Base-by-base conservation (phyloP, 2,329 filamentous ascomycete genomes). In the Aureobasidium sp. region DNA sequence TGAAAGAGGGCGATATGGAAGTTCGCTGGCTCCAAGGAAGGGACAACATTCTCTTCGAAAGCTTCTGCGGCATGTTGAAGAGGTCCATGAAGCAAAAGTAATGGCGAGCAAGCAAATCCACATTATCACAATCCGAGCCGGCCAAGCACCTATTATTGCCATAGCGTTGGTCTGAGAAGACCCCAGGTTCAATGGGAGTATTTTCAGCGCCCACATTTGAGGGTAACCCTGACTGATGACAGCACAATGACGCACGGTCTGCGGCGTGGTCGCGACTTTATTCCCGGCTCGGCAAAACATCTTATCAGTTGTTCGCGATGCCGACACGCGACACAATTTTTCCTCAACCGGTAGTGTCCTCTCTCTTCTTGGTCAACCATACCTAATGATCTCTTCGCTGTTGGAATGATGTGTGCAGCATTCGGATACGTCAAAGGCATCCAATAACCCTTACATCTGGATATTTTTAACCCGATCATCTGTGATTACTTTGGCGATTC, bases 31-130 rank as follows among this genome's bases (percentile, higher is more conserved):
- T 90, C 0, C 86, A 90, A 68, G 93, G 94, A 0, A 78, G 80
- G 6, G 89, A 96, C 66, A 78, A 82, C 20, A 80, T 86, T 0
- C 70, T 94, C 0, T 96, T 93, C 73, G 89, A 95, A 75, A 97
- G 92, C 71, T 91, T 99, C 65, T 88, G 86, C 64, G 91, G 90
- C 0, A 91, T 92, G 78, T 66, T 95, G 48, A 89, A 86, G 72
- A 78, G 82, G 39, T 55, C 63, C 1, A 62, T 64, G 49, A 47
- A 61, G 6, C 63, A 41, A 27, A 61, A 52, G 15, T 51, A 5
- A 52, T 12, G 5, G 29, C n/a, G 47, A 14, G 12, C 2, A 20
- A 22, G 8, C 44, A 29, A 29, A 9, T 1, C 5, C 25, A 12
- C n/a, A 1, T 34, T 3, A 6, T 22, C 15, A 12, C 15, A 2